These are phyloP conservation scores for Pulveroboletus sp. DNA, from an alignment of 768 basidiomycete genomes.

Conservation along the genomic window DNA sequence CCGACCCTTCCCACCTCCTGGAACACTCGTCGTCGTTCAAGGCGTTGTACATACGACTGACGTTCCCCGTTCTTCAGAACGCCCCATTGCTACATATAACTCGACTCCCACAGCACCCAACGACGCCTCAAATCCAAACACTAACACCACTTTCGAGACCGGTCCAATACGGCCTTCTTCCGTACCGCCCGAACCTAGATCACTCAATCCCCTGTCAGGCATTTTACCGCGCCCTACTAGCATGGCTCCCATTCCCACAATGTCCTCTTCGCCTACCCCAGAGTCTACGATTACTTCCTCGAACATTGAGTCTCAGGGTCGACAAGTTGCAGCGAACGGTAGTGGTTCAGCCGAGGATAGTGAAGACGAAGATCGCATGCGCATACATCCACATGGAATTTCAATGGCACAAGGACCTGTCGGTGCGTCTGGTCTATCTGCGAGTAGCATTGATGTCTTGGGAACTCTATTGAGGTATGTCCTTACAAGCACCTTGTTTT, in stretches of 20 bases:
- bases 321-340: neutral
- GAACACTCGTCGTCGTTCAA: constrained; percentile 78
- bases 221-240: constrained; percentile 37
- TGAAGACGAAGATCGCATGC: constrained; percentile 15
- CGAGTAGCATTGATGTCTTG: constrained; percentile 75
- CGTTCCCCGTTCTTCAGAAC: constrained; percentile 38
- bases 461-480: constrained; percentile 76
- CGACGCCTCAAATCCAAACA: constrained; percentile 3
- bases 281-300: constrained; percentile 6
- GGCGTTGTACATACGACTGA: constrained; percentile 79
- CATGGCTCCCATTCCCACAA: constrained; percentile 25
- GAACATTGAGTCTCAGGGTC: constrained; percentile 1
- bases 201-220: constrained; percentile 33
- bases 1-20: constrained; percentile 65
- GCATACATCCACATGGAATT: constrained; percentile 19
- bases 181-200: constrained; percentile 26
- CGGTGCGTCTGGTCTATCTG: constrained; percentile 44
- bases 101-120: constrained; percentile 4
- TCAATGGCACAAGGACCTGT: constrained; percentile 25
- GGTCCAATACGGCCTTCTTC: constrained; percentile 17
- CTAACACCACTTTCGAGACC: constrained; percentile 4
- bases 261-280: constrained; percentile 7
- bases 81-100: constrained; percentile 14
- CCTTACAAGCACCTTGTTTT: neutral
- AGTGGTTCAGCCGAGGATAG: constrained; percentile 6